phyloP scores from a whole-genome alignment of 75 land plant genomes.

The Pinus taeda region DNA sequence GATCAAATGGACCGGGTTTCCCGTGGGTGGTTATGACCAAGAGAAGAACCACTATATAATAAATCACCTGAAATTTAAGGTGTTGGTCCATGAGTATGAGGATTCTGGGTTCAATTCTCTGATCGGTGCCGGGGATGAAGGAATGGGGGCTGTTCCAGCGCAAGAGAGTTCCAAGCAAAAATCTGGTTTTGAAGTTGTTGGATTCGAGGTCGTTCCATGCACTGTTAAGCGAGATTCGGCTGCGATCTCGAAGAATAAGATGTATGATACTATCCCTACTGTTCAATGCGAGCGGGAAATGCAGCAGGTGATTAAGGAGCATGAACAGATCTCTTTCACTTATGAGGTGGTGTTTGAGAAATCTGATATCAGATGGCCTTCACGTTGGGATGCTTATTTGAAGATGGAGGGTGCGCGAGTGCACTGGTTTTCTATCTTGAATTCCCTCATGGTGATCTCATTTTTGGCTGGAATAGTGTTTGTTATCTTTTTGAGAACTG shows the following conservation, averaged over 20 bases:
- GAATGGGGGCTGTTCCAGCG: conserved; percentile 21
- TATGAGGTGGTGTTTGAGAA: conserved; percentile 72
- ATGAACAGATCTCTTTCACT: conserved; percentile 50
- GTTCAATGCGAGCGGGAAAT: conserved; percentile 31
- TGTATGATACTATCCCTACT: conserved; percentile 9
- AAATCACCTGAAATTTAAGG: conserved; percentile 46
- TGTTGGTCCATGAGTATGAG: conserved; percentile 36
- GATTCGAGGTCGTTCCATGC: conserved; percentile 49
- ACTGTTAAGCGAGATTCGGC: conserved; percentile 14
- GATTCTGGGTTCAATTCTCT: conserved; percentile 19
- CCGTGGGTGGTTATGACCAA: conserved; percentile 22
- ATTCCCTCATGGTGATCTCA: conserved; percentile 86
- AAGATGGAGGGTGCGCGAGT: conserved; percentile 90
- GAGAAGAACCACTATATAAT: conserved; percentile 24
- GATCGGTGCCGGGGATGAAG: conserved; percentile 38
- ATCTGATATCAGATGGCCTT: conserved; percentile 84
- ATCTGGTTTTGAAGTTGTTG: conserved; percentile 31
- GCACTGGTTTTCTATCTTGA: conserved; percentile 93
- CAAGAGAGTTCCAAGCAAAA: not conserved
- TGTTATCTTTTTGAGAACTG: conserved; percentile 83
- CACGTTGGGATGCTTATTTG: conserved; percentile 87
- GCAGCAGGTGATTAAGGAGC: conserved; percentile 40
- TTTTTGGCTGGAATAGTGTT: conserved; percentile 92
- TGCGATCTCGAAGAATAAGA: conserved; percentile 7
- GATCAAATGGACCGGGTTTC: conserved; percentile 38